Evolutionary conservation across 2,329 filamentous ascomycete species (phyloP).

Genomic region (Pestalotiopsis sp.): DNA sequence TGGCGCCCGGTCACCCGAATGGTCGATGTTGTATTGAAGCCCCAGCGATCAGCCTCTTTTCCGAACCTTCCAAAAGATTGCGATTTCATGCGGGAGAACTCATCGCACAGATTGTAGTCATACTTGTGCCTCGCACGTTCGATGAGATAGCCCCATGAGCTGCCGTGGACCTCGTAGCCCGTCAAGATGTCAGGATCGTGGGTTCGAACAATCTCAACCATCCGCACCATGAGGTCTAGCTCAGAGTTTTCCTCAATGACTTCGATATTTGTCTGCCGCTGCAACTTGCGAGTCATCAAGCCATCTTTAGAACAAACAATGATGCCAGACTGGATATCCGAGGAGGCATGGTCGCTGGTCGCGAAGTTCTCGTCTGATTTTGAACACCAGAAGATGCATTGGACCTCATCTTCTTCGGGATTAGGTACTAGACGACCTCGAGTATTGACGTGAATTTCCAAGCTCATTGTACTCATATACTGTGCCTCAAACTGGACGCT

Average conservation of each 20-base stretch:
- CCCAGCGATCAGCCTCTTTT: conserved; percentile 88
- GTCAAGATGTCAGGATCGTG: conserved; percentile 92
- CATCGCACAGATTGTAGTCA: conserved; percentile 87
- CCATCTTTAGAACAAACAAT: conserved; percentile 70
- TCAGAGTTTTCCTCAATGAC: conserved; percentile 78
- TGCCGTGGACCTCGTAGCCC: conserved; percentile 91
- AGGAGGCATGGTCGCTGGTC: conserved; percentile 47
- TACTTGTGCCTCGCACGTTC: conserved; percentile 86
- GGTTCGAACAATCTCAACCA: conserved; percentile 82
- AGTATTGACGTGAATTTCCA: conserved; percentile 91
- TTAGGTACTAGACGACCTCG: conserved; percentile 81
- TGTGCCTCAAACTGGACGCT: conserved; percentile 82
- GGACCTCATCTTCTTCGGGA: conserved; percentile 86
- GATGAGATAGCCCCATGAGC: conserved; percentile 94
- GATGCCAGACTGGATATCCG: conserved; percentile 67
- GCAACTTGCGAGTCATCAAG: conserved; percentile 61
- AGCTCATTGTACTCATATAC: conserved; percentile 95
- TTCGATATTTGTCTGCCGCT: conserved; percentile 62
- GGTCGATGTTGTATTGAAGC: conserved; percentile 90
- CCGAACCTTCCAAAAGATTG: conserved; percentile 83
- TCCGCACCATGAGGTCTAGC: conserved; percentile 79
- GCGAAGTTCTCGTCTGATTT: conserved; percentile 71
- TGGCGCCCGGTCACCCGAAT: conserved; percentile 92
- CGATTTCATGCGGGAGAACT: conserved; percentile 85
- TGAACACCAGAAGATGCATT: conserved; percentile 88